Evolutionary conservation across 345 rosid species (phyloP), one percentile per base, ranked within the genome.

Genomic region (Melaleuca quinquenervia): DNA sequence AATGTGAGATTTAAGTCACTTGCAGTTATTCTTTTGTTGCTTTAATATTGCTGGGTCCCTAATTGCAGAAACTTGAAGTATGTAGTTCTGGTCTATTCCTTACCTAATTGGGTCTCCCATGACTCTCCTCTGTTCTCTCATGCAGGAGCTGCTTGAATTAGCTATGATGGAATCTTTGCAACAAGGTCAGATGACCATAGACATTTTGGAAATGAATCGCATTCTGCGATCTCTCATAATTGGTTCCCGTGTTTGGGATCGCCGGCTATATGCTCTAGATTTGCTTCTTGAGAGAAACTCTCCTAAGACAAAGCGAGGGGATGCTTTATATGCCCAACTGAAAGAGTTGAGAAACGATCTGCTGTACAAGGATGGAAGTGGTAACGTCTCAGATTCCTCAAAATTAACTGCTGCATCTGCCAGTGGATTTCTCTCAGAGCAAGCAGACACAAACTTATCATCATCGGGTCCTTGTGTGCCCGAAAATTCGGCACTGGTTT

Each of bases 201-300:
- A 98, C 92, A 94, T 96, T 88, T 89, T 98, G 13, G 98, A 98
- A 84, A 92, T 96, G 36, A 96, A 96, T 89, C 90, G 91, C 8
- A 32, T 94, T 88, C 94, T 96, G 84, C 93, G 91, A 48, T 91
- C 95, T 78, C 95, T 98, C 84, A 87, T 96, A 87, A 91, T 94
- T 86, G 92, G 92, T 83, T 91, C 96, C 32, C 92, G 92, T 89
- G 96, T 93, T 87, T 98, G 99, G 99, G 94, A 93, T 87, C 91
- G 89, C 52, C 96, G 90, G 89, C 96, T 98, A 58, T 89, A 89
- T 91, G 91, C 94, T 52, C 88, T 98, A 86, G 91, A 94, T 86
- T 88, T 95, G 78, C 92, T 91, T 58, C 94, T 96, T 85, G 90
- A 89, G 84, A 92, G 92, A 85, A 90, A 88, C 82, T 90, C 89